Percentiles rank a stretch among this genome's conserved stretches.
Evolutionary conservation across 306 rosid species (phyloP).

Genomic region (Prunus kanzakura): DNA sequence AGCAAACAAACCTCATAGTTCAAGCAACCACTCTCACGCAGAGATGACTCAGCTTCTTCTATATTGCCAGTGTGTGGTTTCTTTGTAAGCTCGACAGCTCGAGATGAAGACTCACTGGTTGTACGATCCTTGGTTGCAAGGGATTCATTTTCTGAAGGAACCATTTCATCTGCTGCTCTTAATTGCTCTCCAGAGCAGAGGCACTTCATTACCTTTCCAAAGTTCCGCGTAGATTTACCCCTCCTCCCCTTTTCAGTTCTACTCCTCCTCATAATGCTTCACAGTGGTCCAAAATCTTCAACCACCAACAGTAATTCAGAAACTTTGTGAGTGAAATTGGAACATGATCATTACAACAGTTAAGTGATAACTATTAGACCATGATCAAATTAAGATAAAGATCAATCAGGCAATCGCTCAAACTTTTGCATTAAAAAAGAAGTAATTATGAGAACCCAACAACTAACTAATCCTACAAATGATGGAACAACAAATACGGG

Average conservation of each 20-base stretch:
- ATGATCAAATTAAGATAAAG: background rate
- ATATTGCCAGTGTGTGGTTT: conserved; percentile 62
- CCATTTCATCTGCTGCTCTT: conserved; percentile 39
- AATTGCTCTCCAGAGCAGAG: conserved; percentile 56
- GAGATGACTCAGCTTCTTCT: conserved; percentile 85
- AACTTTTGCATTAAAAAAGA: background rate
- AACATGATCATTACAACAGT: conserved; percentile 16
- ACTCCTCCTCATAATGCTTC: conserved; percentile 36
- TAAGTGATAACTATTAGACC: conserved; percentile 1
- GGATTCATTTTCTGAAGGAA: conserved; percentile 41
- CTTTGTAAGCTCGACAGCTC: conserved; percentile 30
- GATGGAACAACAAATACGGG: too few species aligned
- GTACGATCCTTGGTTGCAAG: conserved; percentile 43
- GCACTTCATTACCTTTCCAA: conserved; percentile 59
- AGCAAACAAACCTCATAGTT: conserved; percentile 77
- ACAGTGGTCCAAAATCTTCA: conserved; percentile 45
- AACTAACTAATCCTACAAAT: background rate
- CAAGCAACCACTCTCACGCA: conserved; percentile 73
- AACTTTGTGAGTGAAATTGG: conserved; percentile 12
- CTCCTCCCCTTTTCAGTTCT: conserved; percentile 36
- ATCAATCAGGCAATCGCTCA: background rate
- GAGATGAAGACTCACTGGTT: conserved; percentile 32
- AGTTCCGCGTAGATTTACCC: conserved; percentile 26
- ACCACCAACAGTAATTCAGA: conserved; percentile 19
- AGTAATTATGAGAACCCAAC: background rate